Evolutionary conservation across 768 basidiomycete genomes (phyloP), one percentile per base, ranked within the genome.

Genomic region (Hericium erinaceus): DNA sequence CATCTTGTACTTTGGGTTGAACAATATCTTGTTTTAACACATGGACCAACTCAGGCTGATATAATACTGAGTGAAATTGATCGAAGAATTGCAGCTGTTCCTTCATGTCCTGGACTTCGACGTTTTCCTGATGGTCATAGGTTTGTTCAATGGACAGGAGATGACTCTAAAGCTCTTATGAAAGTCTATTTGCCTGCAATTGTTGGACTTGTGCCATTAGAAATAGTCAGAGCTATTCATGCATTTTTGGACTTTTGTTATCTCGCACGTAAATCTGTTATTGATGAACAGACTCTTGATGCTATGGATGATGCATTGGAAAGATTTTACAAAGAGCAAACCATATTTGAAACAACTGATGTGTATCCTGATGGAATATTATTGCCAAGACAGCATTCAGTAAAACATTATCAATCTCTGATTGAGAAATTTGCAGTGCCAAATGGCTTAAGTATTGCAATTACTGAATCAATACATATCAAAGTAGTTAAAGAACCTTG

Each of bases 131-230:
- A 50, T 10, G 49, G 49, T 15, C 26, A 16, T 20, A 1, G 66
- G 9, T 72, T 72, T 57, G 64, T 68, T 24, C 70, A 73, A 48
- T 74, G 72, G 72, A 74, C 69, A 7, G 70, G 72, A 0, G 65
- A 74, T 54, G 69, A 75, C 52, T 74, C 71, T 0, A 73, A 73
- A 51, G 72, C 64, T 0, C 55, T 73, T 0, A 74, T 74, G 70
- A 73, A 74, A 68, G 53, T 58, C 15, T 73, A 66, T 63, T 57
- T 72, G 15, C 55, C 66, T 48, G 68, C 69, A 0, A 67, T 74
- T 53, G 58, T 50, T 1, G 71, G 70, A 9, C 63, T 69, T 62
- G 64, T 74, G 3, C 72, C 70, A 0, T 37, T 56, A 11, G 52
- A 67, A 10, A 68, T 72, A 62, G 62, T 72, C 2, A 55, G 64